These are phyloP conservation scores for Adansonia madagascariensis DNA, from an alignment of 441 rosid species.

Conservation along the genomic window DNA sequence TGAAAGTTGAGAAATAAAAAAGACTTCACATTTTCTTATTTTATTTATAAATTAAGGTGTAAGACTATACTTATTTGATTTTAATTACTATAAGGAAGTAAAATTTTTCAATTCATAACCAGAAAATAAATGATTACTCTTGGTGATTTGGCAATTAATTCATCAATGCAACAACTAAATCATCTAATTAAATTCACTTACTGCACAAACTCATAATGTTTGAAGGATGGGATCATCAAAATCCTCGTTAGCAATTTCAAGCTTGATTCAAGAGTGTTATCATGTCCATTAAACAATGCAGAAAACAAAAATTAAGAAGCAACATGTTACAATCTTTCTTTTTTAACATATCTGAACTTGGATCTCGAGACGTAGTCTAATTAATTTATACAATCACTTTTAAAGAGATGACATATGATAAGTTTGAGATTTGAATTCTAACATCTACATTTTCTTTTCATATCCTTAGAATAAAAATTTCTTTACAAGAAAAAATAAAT, in stretches of 20 bases:
- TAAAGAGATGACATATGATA: no score
- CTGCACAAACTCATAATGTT: background rate
- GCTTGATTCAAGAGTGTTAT: no score
- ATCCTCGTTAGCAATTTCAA: no score
- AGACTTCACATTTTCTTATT: background rate
- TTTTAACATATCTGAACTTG: no score
- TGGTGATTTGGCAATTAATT: background rate
- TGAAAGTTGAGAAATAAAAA: no score
- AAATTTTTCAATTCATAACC: background rate
- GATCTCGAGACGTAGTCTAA: no score
- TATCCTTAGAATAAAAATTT: background rate
- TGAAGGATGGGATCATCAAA: background rate
- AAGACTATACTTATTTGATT: background rate
- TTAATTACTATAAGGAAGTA: background rate
- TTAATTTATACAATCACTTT: background rate
- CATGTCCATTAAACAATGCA: no score
- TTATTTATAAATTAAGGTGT: background rate
- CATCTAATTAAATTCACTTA: background rate
- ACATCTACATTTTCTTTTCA: background rate
- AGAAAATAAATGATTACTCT: background rate
- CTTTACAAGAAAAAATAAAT: no score
- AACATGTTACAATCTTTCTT: no score
- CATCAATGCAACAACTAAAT: background rate
- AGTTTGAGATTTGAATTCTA: no score
- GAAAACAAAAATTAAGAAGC: no score